A percentile compares a stretch with the other conserved stretches of the same genome.
Conservation (phyloP, 2,329 filamentous ascomycete genomes). For the Peltaster fructicola region DNA sequence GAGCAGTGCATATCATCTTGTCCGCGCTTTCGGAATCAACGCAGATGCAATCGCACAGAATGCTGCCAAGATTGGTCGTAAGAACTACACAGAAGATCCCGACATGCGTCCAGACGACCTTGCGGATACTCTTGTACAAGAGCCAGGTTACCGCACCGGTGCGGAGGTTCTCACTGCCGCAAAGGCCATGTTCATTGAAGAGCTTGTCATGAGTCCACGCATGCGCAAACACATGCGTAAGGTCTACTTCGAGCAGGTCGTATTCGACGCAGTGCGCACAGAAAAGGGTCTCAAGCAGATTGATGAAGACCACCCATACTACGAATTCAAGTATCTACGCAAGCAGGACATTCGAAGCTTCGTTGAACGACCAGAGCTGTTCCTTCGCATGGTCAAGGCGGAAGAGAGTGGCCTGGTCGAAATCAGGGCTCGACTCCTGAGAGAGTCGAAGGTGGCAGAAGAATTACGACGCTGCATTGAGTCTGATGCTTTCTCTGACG, state of each 20-base stretch:
- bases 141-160: slow-evolving; percentile 57
- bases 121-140: slow-evolving; percentile 58
- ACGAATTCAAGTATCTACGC: slow-evolving; percentile 91
- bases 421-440: slow-evolving; percentile 61
- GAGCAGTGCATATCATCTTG: slow-evolving; percentile 62
- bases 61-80: slow-evolving; percentile 57
- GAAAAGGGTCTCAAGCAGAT: slow-evolving; percentile 90
- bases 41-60: slow-evolving; percentile 82
- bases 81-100: slow-evolving; percentile 72
- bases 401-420: slow-evolving; percentile 87
- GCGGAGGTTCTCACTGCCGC: slow-evolving; percentile 61
- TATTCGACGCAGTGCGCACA: slow-evolving; percentile 75
- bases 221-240: slow-evolving; percentile 75
- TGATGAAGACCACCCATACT: slow-evolving; percentile 87
- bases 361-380: slow-evolving; percentile 69
- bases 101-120: slow-evolving; percentile 65
- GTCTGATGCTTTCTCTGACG: slow-evolving; percentile 87
- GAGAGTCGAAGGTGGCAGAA: slow-evolving; percentile 56
- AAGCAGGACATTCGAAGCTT: slow-evolving; percentile 56
- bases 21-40: slow-evolving; percentile 76
- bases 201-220: slow-evolving; percentile 71
- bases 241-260: slow-evolving; percentile 66
- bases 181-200: slow-evolving; percentile 77
- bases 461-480: slow-evolving; percentile 70
- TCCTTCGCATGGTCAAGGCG: slow-evolving; percentile 91